Evolutionary conservation across 2,329 filamentous ascomycete species (phyloP).

Genomic region (Penicillium olsonii): DNA sequence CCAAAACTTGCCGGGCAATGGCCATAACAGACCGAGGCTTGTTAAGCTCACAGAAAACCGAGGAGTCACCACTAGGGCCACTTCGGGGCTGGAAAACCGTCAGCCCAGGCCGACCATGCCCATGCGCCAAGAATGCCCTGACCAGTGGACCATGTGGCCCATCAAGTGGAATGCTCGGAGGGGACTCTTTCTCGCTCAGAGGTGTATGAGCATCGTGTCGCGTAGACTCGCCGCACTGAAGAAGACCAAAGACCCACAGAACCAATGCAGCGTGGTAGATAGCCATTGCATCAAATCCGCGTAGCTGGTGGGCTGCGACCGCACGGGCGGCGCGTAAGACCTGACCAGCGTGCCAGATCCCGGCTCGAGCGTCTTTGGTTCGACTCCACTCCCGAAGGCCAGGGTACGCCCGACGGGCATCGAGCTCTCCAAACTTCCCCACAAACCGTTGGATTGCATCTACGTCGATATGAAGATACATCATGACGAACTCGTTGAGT

Average conservation of each 20-base stretch:
- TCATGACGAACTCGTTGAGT: slow-evolving; percentile 16
- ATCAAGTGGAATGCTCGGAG: slow-evolving; percentile 7
- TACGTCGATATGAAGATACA: slow-evolving; percentile 17
- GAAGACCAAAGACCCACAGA: slow-evolving; percentile 16
- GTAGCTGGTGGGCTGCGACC: slow-evolving; percentile 9
- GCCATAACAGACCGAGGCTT: slow-evolving; percentile 15
- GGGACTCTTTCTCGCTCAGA: slow-evolving; percentile 3
- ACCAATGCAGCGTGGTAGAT: slow-evolving; percentile 18
- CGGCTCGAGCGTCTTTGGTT: slow-evolving; percentile 14
- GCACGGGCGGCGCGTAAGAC: slow-evolving; percentile 14
- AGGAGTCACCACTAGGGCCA: neutral
- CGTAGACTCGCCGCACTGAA: slow-evolving; percentile 13
- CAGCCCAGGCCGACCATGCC: slow-evolving; percentile 14
- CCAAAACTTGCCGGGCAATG: slow-evolving; percentile 13
- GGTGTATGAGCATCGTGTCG: slow-evolving; percentile 5
- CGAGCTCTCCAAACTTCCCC: slow-evolving; percentile 15
- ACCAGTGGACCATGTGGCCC: slow-evolving; percentile 2
- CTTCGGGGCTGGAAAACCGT: slow-evolving; percentile 8
- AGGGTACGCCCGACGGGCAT: slow-evolving; percentile 17
- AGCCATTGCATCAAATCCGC: slow-evolving; percentile 17
- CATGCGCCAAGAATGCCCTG: slow-evolving; percentile 8
- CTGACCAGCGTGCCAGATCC: slow-evolving; percentile 19
- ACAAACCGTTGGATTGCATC: slow-evolving; percentile 18
- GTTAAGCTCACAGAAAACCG: slow-evolving; percentile 12
- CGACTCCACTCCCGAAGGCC: slow-evolving; percentile 16